Conservation (phyloP, 1,284 basidiomycete species). For the Ganoderma sinense region DNA sequence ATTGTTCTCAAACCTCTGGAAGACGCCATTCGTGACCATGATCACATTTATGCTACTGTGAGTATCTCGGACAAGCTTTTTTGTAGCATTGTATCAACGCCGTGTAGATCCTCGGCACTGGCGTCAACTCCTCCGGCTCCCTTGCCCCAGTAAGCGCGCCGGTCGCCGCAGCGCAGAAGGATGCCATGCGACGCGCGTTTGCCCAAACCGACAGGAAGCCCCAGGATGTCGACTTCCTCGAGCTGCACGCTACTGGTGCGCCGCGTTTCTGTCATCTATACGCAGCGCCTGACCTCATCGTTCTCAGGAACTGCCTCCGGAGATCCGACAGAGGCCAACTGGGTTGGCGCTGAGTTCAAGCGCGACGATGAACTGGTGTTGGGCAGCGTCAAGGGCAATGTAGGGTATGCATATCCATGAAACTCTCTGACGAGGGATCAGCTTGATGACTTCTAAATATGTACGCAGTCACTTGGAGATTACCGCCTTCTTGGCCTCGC, state of each 20-base stretch:
- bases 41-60: conserved; percentile 39
- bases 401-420: conserved; percentile 46
- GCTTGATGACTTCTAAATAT: not conserved
- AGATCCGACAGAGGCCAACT: conserved; percentile 58
- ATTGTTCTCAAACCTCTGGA: conserved; percentile 40
- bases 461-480: conserved; percentile 48
- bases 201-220: conserved; percentile 39
- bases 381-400: conserved; percentile 56
- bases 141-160: conserved; percentile 47
- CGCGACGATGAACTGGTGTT: conserved; percentile 42
- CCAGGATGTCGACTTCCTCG: conserved; percentile 52
- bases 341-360: conserved; percentile 48
- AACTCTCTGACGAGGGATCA: conserved; percentile 33
- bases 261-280: not conserved
- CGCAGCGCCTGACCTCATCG: not conserved
- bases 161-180: conserved; percentile 44
- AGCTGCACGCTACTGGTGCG: conserved; percentile 55
- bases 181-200: conserved; percentile 43
- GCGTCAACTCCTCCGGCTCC: conserved; percentile 46
- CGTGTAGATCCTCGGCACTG: conserved; percentile 47
- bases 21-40: conserved; percentile 36
- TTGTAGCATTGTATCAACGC: not conserved
- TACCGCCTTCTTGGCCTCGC: conserved; percentile 50
- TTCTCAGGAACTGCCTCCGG: conserved; percentile 48
- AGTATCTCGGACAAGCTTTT: conserved; percentile 3